phyloP scores from a whole-genome alignment of 352 stramenopile species.

The Phytophthora lateralis region DNA sequence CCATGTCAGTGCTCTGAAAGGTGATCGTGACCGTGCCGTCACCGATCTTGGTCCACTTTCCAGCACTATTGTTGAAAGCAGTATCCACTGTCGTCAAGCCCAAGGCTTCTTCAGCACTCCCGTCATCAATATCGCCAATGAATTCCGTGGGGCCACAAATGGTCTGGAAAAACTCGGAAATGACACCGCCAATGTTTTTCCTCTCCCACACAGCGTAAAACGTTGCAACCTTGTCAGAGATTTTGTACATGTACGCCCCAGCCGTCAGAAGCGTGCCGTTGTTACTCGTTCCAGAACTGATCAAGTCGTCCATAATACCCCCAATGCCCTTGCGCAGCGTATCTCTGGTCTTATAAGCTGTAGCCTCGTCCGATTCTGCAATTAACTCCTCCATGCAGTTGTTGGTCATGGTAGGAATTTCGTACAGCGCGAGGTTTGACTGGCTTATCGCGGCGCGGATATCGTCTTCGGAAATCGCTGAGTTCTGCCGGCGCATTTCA shows the following conservation, averaged over 20 bases:
- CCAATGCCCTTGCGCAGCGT: slow-evolving; percentile 52
- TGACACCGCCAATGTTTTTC: slow-evolving; percentile 46
- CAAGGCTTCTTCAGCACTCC: slow-evolving; percentile 46
- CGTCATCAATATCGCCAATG: slow-evolving; percentile 54
- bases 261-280: slow-evolving; percentile 38
- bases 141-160: slow-evolving; percentile 57
- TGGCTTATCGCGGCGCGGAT: slow-evolving; percentile 37
- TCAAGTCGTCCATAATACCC: slow-evolving; percentile 50
- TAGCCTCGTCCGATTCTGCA: slow-evolving; percentile 23
- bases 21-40: slow-evolving; percentile 40
- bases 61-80: slow-evolving; percentile 48
- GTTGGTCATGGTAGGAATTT: slow-evolving; percentile 53
- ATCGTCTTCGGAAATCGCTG: slow-evolving; percentile 36
- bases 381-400: slow-evolving; percentile 50
- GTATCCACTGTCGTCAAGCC: slow-evolving; percentile 43
- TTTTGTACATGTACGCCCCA: slow-evolving; percentile 44
- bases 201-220: slow-evolving; percentile 53
- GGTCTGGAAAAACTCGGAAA: slow-evolving; percentile 56
- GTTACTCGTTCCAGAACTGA: slow-evolving; percentile 46
- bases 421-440: slow-evolving; percentile 51
- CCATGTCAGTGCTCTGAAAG: slow-evolving; percentile 37
- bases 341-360: slow-evolving; percentile 43
- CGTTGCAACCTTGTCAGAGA: slow-evolving; percentile 48
- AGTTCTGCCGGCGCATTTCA: slow-evolving; percentile 32
- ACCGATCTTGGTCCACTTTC: slow-evolving; percentile 37